phyloP scores from a whole-genome alignment of 2,329 filamentous ascomycete species.

The Pleomassaria siparia region DNA sequence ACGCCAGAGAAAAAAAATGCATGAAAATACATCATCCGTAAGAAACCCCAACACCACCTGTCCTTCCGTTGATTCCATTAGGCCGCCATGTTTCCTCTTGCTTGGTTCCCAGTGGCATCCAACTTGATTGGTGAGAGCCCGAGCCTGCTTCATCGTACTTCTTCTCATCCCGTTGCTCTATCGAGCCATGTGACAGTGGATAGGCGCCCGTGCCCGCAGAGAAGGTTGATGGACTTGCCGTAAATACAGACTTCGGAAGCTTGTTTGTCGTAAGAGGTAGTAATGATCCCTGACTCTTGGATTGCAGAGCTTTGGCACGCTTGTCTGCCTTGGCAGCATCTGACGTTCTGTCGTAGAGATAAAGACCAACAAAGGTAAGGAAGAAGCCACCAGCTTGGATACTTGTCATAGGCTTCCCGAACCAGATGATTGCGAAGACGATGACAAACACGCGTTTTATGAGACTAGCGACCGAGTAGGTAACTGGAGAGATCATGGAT shows the following conservation, averaged over 20 bases:
- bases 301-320: constrained; percentile 65
- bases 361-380: constrained; percentile 88
- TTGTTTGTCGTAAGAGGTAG: constrained; percentile 62
- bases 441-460: constrained; percentile 99
- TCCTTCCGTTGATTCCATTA: constrained; percentile 24
- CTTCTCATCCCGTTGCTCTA: constrained; percentile 52
- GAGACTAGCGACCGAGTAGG: constrained; percentile 91
- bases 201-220: constrained; percentile 38
- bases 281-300: constrained; percentile 64
- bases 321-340: constrained; percentile 86
- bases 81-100: constrained; percentile 79
- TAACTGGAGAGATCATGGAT: constrained; percentile 92
- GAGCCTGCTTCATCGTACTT: constrained; percentile 58
- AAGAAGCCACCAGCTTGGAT: constrained; percentile 82
- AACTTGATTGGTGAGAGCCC: constrained; percentile 48
- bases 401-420: constrained; percentile 81
- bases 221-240: constrained; percentile 45
- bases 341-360: constrained; percentile 91
- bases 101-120: constrained; percentile 77
- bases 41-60: constrained; percentile 28
- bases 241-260: constrained; percentile 30
- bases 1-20: constrained; percentile 4
- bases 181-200: constrained; percentile 19
- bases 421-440: constrained; percentile 92
- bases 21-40: constrained; percentile 11